Evolutionary conservation across 768 basidiomycete species (phyloP), one percentile per base, ranked within the genome.

Genomic region (Lyophyllum shimeji): DNA sequence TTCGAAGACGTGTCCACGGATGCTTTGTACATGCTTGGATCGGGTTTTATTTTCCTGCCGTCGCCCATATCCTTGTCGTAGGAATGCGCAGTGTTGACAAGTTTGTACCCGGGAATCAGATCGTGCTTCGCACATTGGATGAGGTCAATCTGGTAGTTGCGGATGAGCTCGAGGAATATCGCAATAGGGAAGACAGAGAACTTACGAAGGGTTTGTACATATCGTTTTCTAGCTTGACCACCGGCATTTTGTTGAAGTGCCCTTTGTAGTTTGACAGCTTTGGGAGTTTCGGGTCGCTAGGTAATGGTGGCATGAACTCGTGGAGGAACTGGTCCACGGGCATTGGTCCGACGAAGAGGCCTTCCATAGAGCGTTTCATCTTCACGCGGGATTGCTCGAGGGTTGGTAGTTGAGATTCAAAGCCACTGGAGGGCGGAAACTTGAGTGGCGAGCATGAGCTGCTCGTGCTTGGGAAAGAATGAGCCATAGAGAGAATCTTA

Each of bases 21-120:
- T n/a, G n/a, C n/a, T n/a, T n/a, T n/a, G n/a, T 62, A 62, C 27
- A 54, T 9, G 27, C 40, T 54, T 13, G 57, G 48, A 46, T 58
- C 53, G 1, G 53, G 57, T 21, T 46, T 50, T 23, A 56, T n/a
- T 4, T 18, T 15, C 18, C 18, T 40, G 5, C n/a, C 18, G 18
- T 17, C n/a, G 18, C 18, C 9, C 2, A 5, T 2, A 18, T 40
- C 39, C n/a, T n/a, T 18, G 39, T 40, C n/a, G 15, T 40, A 5
- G 4, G 39, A 40, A 9, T n/a, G n/a, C n/a, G n/a, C n/a, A n/a
- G 39, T 40, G 39, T 40, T 40, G 17, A 40, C 39, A 18, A 40
- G n/a, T n/a, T 40, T 40, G 39, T 18, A 40, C n/a, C 39, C 39
- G 39, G 39, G 39, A n/a, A 40, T 40, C 5, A 40, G 39, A 4